Conservation (phyloP, 2,329 filamentous ascomycete genomes). For the Nemania abortiva region DNA sequence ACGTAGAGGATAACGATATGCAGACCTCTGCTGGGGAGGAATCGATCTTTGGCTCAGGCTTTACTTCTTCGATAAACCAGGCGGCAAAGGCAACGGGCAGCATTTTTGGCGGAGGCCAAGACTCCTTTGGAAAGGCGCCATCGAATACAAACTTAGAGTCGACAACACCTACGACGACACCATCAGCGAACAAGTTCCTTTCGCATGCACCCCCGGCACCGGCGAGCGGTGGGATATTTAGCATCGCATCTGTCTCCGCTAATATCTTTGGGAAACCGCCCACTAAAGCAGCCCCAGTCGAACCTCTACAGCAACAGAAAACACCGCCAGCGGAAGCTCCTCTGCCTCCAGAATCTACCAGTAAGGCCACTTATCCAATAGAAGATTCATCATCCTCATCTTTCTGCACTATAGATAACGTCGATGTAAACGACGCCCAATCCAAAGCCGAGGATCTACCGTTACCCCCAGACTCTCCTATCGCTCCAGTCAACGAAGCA, state of each 20-base stretch:
- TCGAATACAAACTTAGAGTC: constrained; percentile 49
- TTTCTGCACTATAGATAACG: constrained; percentile 54
- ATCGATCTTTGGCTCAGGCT: constrained; percentile 70
- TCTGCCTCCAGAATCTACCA: constrained; percentile 67
- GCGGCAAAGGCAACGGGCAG: constrained; percentile 55
- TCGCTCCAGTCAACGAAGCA: constrained; percentile 37
- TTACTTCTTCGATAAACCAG: constrained; percentile 69
- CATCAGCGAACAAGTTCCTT: constrained; percentile 61
- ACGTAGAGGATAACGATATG: constrained; percentile 66
- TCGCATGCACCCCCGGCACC: constrained; percentile 54
- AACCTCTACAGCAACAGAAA: constrained; percentile 54
- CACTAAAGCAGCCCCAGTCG: constrained; percentile 42
- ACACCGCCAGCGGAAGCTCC: constrained; percentile 55
- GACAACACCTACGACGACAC: constrained; percentile 65
- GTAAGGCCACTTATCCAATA: constrained; percentile 63
- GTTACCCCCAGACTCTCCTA: constrained; percentile 53
- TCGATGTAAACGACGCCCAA: constrained; percentile 41
- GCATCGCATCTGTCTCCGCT: constrained; percentile 49
- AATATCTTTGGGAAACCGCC: constrained; percentile 42
- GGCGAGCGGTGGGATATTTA: constrained; percentile 52
- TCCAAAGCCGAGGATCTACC: constrained; percentile 47
- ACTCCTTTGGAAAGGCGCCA: constrained; percentile 41
- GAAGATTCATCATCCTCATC: constrained; percentile 67
- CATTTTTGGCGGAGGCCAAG: constrained; percentile 44
- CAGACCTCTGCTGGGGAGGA: constrained; percentile 52